These are phyloP conservation scores for Chaetomiaceae sp. DNA, from an alignment of 2,329 filamentous ascomycete genomes.

Conservation along the genomic window DNA sequence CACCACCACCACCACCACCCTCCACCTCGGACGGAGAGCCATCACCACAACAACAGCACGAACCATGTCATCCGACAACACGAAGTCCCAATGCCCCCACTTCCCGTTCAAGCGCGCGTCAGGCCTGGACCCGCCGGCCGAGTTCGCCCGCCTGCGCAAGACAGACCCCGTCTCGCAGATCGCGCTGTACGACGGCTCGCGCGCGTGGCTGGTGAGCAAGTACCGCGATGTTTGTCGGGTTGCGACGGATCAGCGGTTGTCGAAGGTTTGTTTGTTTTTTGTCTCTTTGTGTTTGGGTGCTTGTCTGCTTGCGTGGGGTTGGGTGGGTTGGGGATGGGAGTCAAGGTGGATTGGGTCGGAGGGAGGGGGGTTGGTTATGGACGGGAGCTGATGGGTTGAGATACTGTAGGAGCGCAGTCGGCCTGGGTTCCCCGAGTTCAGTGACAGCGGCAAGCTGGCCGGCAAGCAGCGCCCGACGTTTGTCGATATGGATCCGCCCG, in stretches of 20 bases:
- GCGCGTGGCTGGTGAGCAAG: slow-evolving; percentile 45
- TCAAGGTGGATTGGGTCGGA: too few relatives aligned
- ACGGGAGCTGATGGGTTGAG: background rate
- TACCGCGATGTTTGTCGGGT: slow-evolving; percentile 43
- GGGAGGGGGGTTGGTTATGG: too few relatives aligned
- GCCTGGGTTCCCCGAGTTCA: slow-evolving; percentile 44
- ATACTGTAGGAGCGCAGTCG: slow-evolving; percentile 35
- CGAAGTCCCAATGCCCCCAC: too few relatives aligned
- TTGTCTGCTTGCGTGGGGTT: too few relatives aligned
- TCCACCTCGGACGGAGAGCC: background rate
- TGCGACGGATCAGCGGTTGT: slow-evolving; percentile 41
- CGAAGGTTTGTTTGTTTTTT: slow-evolving; percentile 34
- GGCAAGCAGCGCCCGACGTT: slow-evolving; percentile 46
- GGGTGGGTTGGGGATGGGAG: too few relatives aligned
- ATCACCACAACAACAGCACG: background rate
- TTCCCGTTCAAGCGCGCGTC: slow-evolving; percentile 39
- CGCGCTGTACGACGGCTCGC: slow-evolving; percentile 42
- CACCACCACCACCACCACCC: background rate
- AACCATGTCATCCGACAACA: slow-evolving; percentile 15
- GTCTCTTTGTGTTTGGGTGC: too few relatives aligned
- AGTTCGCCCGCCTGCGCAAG: slow-evolving; percentile 41
- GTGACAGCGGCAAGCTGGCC: slow-evolving; percentile 42
- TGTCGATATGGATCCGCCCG: slow-evolving; percentile 47
- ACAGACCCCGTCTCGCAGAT: slow-evolving; percentile 41
- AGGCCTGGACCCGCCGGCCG: slow-evolving; percentile 38